These are phyloP conservation scores for Aspergillus sp. DNA, from an alignment of 2,329 filamentous ascomycete species.

Conservation along the genomic window DNA sequence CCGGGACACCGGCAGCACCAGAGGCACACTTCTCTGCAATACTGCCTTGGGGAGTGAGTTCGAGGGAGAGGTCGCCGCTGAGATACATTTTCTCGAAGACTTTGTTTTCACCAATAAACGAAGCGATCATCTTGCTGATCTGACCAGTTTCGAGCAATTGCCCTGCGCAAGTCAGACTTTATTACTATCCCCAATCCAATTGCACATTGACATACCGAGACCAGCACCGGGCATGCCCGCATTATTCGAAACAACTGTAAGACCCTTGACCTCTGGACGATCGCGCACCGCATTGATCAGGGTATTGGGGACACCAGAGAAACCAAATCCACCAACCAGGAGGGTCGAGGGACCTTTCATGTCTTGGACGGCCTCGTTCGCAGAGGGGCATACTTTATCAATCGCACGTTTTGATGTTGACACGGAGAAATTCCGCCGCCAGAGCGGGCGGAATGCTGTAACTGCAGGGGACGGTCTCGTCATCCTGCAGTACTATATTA, in stretches of 20 bases:
- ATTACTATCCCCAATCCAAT: background rate
- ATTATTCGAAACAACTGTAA: slow-evolving; percentile 78
- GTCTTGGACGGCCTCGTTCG: slow-evolving; percentile 64
- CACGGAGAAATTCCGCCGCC: slow-evolving; percentile 57
- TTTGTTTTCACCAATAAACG: slow-evolving; percentile 75
- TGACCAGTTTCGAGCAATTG: slow-evolving; percentile 66
- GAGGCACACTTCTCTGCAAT: slow-evolving; percentile 80
- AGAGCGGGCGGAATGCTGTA: slow-evolving; percentile 27
- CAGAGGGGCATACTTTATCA: slow-evolving; percentile 66
- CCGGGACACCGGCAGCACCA: slow-evolving; percentile 79
- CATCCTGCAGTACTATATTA: slow-evolving; percentile 8
- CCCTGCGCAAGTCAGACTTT: slow-evolving; percentile 34
- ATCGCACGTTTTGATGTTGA: slow-evolving; percentile 59
- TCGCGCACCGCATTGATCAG: slow-evolving; percentile 59
- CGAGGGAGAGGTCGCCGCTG: slow-evolving; percentile 73
- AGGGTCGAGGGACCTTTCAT: slow-evolving; percentile 63
- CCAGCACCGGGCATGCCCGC: slow-evolving; percentile 65
- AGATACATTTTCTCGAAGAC: slow-evolving; percentile 84
- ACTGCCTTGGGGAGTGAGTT: slow-evolving; percentile 83
- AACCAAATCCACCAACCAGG: slow-evolving; percentile 70
- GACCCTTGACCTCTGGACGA: slow-evolving; percentile 49
- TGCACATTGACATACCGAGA: slow-evolving; percentile 47
- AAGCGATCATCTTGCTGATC: slow-evolving; percentile 66
- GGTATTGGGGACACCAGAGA: slow-evolving; percentile 52
- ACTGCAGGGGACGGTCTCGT: slow-evolving; percentile 23